Conservation (phyloP, 352 stramenopile genomes). For the Stramenopiles sp. region DNA sequence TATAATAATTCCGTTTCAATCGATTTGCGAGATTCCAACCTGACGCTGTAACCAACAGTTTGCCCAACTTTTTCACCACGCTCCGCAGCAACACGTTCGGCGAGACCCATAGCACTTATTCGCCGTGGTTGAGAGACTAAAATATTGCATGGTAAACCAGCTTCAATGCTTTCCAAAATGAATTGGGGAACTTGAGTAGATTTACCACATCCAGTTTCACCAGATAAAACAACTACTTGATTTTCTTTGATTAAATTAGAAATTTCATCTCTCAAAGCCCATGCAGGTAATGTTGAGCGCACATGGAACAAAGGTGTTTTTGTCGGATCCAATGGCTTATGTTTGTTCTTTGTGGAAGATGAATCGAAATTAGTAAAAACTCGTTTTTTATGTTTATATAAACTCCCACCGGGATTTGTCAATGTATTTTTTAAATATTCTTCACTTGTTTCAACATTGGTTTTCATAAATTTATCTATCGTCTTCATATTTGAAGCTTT, state of each 20-base stretch:
- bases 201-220: slow-evolving; percentile 84
- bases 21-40: slow-evolving; percentile 56
- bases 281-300: slow-evolving; percentile 38
- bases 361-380: too few relatives aligned
- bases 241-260: slow-evolving; percentile 41
- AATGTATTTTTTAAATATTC: too few relatives aligned
- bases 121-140: slow-evolving; percentile 85
- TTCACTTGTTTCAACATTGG: too few relatives aligned
- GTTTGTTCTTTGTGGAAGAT: too few relatives aligned
- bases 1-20: slow-evolving; percentile 63
- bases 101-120: slow-evolving; percentile 81
- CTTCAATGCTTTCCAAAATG: slow-evolving; percentile 62
- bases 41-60: slow-evolving; percentile 74
- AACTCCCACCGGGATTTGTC: too few relatives aligned
- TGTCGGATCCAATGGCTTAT: not conserved
- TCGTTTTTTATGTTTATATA: too few relatives aligned
- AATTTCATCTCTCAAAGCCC: slow-evolving; percentile 45
- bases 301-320: not conserved
- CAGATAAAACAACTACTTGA: slow-evolving; percentile 77
- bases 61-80: slow-evolving; percentile 32
- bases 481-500: too few relatives aligned
- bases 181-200: slow-evolving; percentile 86
- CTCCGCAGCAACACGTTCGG: slow-evolving; percentile 72
- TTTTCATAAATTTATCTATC: too few relatives aligned
- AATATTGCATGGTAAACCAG: slow-evolving; percentile 65